These are phyloP conservation scores for Haplosporangium sp. DNA, from an alignment of 371 early-diverging fungal species.

Conservation along the genomic window DNA sequence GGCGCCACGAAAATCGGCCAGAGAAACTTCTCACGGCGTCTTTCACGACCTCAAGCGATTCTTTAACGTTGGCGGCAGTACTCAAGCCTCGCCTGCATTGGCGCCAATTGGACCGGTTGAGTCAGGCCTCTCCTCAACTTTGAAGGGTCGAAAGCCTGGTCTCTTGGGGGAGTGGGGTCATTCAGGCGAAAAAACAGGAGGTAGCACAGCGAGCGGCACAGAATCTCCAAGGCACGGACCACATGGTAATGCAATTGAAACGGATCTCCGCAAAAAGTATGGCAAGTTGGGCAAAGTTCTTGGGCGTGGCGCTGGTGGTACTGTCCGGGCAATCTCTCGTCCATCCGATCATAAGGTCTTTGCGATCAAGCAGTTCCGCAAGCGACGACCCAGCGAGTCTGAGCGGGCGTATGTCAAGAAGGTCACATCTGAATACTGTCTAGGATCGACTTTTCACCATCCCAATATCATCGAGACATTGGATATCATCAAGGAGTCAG, in stretches of 20 bases:
- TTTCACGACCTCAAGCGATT: slow-evolving; percentile 67
- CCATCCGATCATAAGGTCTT: slow-evolving; percentile 66
- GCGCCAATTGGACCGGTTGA: neutral
- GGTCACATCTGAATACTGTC: slow-evolving; percentile 87
- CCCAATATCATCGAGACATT: slow-evolving; percentile 88
- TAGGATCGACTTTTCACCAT: slow-evolving; percentile 84
- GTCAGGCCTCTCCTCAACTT: neutral
- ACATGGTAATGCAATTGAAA: slow-evolving; percentile 47
- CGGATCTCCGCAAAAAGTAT: slow-evolving; percentile 43
- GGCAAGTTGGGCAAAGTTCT: slow-evolving; percentile 66
- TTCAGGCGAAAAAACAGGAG: neutral
- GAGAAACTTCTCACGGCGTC: slow-evolving; percentile 57
- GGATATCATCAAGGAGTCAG: slow-evolving; percentile 79
- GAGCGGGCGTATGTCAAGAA: slow-evolving; percentile 87
- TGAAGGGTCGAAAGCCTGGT: slow-evolving; percentile 22
- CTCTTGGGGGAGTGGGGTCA: slow-evolving; percentile 11
- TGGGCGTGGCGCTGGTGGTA: slow-evolving; percentile 81
- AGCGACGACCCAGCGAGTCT: slow-evolving; percentile 70
- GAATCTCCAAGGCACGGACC: slow-evolving; percentile 10
- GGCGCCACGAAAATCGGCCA: slow-evolving; percentile 12
- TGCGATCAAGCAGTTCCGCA: slow-evolving; percentile 88
- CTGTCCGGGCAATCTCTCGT: slow-evolving; percentile 70
- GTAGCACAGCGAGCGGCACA: slow-evolving; percentile 5
- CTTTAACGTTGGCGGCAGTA: slow-evolving; percentile 39
- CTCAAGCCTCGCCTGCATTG: slow-evolving; percentile 6